Conservation (phyloP, 305 asterid genomes). For the Fraxinus floribunda region DNA sequence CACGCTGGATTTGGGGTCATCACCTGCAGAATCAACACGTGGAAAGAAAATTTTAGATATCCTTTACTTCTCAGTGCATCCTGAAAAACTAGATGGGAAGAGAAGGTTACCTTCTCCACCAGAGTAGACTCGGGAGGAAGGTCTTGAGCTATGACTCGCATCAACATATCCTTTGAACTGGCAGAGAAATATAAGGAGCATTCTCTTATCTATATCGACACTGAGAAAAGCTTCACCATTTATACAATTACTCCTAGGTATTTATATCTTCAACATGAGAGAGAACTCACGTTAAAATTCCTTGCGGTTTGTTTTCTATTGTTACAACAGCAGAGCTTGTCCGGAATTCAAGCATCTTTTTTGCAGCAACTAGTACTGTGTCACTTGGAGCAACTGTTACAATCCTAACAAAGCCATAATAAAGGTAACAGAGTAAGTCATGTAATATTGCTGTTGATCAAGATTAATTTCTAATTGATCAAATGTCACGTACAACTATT, state of each 20-base stretch:
- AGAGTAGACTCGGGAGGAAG: constrained; percentile 74
- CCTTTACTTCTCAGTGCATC: neutral
- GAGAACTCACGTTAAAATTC: constrained; percentile 76
- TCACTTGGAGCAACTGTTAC: constrained; percentile 75
- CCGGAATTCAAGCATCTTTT: constrained; percentile 64
- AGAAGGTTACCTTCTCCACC: constrained; percentile 66
- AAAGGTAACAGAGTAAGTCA: constrained; percentile 1
- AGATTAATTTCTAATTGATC: constrained; percentile 3
- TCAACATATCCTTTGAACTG: constrained; percentile 89
- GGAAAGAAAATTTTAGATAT: neutral
- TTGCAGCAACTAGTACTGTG: constrained; percentile 73
- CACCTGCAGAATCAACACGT: constrained; percentile 47
- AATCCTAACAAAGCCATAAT: constrained; percentile 43
- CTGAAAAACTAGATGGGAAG: constrained; percentile 6
- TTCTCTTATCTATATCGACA: neutral
- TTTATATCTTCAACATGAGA: constrained; percentile 7
- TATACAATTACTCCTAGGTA: neutral
- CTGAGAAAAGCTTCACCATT: neutral
- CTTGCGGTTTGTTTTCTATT: constrained; percentile 81
- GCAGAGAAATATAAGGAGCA: constrained; percentile 3
- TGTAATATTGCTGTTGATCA: constrained; percentile 4
- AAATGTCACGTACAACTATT: constrained; percentile 1
- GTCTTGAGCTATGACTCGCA: constrained; percentile 89
- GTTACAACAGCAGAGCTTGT: constrained; percentile 68
- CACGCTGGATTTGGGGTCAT: constrained; percentile 97